Conservation (phyloP, 108 stramenopile species). For the Discostella stelligeroides region DNA sequence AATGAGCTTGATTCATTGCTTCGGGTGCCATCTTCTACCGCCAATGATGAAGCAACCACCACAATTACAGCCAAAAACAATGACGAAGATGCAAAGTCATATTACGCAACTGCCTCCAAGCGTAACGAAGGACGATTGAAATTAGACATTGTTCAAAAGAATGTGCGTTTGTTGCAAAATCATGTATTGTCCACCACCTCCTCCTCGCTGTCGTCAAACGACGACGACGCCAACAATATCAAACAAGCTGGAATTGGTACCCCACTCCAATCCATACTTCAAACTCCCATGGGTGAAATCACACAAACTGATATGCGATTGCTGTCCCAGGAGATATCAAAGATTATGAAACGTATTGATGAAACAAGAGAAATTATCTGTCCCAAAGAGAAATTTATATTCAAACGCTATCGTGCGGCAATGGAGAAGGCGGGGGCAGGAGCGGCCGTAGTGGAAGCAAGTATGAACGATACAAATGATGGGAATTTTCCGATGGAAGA, state of each 20-base stretch:
- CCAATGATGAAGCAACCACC: neutral
- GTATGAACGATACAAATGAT: neutral
- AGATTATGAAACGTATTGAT: conserved; percentile 36
- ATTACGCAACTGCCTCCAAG: conserved; percentile 42
- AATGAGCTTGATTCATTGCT: conserved; percentile 25
- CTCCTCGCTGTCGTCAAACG: conserved; percentile 8
- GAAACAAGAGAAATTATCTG: conserved; percentile 33
- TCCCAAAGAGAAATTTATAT: conserved; percentile 55
- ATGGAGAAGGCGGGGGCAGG: conserved; percentile 31
- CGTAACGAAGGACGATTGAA: conserved; percentile 37
- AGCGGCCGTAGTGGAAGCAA: neutral
- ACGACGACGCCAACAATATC: neutral
- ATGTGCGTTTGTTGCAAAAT: conserved; percentile 30
- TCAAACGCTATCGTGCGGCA: conserved; percentile 36
- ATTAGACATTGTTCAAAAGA: conserved; percentile 25
- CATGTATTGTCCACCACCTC: conserved; percentile 32
- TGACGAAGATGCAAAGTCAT: conserved; percentile 3
- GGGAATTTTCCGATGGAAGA: neutral
- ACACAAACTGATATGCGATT: conserved; percentile 36
- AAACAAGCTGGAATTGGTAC: neutral
- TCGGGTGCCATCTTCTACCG: neutral
- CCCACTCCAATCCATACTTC: conserved; percentile 30
- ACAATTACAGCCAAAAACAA: neutral
- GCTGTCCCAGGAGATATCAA: conserved; percentile 27
- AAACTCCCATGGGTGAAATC: conserved; percentile 27